phyloP scores from a whole-genome alignment of 2,329 filamentous ascomycete genomes.

The Colletotrichum plurivorum region DNA sequence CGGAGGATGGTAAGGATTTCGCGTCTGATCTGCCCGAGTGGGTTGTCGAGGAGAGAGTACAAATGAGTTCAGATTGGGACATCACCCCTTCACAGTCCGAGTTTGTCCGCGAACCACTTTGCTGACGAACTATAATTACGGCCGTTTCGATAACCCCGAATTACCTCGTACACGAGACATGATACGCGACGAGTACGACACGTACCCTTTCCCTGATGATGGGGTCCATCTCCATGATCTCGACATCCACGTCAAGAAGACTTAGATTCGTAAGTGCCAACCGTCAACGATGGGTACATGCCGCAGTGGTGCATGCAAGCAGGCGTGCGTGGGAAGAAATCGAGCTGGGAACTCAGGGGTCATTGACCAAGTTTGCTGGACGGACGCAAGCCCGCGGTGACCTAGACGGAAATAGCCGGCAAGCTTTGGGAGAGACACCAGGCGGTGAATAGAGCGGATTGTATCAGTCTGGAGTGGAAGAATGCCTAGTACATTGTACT shows the following conservation, averaged over 20 bases:
- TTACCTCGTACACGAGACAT: constrained; percentile 8
- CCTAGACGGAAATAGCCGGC: not conserved
- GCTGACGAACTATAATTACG: not conserved
- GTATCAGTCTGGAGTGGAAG: not conserved
- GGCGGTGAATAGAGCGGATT: not conserved
- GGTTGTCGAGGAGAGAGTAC: not conserved
- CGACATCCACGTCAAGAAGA: not conserved
- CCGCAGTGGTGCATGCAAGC: not conserved
- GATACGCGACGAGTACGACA: not conserved
- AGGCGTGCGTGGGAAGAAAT: not conserved
- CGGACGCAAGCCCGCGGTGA: not conserved
- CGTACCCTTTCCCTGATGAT: not conserved
- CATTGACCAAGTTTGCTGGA: not conserved
- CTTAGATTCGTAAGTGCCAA: not conserved
- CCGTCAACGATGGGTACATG: not conserved
- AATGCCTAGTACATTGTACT: not conserved
- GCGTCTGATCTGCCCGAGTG: not conserved
- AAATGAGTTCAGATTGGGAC: constrained; percentile 2
- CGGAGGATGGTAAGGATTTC: not conserved
- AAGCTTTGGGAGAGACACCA: not conserved
- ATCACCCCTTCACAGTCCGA: not conserved
- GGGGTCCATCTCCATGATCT: not conserved
- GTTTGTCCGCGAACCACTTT: not conserved
- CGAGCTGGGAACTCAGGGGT: not conserved
- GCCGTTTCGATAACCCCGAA: not conserved